Base-by-base conservation (phyloP, 169 alveolate genomes). In the Theileria sp. region DNA sequence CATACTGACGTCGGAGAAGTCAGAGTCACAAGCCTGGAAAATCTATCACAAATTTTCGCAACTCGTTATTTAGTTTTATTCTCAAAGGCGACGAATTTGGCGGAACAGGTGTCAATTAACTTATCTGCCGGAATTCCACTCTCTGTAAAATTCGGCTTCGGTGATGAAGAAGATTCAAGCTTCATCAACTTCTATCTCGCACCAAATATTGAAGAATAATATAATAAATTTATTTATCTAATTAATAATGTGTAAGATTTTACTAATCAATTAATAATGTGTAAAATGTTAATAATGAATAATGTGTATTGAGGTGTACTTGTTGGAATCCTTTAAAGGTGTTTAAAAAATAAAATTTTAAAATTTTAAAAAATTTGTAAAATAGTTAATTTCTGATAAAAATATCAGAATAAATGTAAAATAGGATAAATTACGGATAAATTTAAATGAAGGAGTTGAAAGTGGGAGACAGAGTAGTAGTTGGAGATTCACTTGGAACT, bases 81-180 rank as follows among this genome's bases (percentile, higher is more conserved):
- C 56, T 88, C 96, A 28, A 80, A 92, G 87, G 96, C 96, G 17
- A 81, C 96, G 19, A 80, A 93, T 36, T 70, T 92, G 62, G 91
- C 95, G n/a, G 92, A 92, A 67, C 93, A 92, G 50, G 95, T 92
- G n/a, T 88, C 88, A 32, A 92, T 92, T 25, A 91, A 92, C 36
- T 91, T 92, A n/a, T 92, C 96, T 15, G 92, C 94, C 9, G 92
- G 94, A 28, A 92, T 92, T 8, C 96, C 96, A 21, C 83, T 92
- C 30, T 81, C 93, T 32, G 88, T 89, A 34, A 89, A 87, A 69
- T 89, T 89, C 83, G 82, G 86, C 56, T 89, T 89, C 65, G 64
- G 75, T 25, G 88, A 81, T 75, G 70, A 50, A 17, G 85, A 76
- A 73, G 75, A 62, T 19, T 77, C 68, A 7, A 64, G 83, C 10